phyloP scores from a whole-genome alignment of 805 yeast species.

The Citeromyces nyonsensis region DNA sequence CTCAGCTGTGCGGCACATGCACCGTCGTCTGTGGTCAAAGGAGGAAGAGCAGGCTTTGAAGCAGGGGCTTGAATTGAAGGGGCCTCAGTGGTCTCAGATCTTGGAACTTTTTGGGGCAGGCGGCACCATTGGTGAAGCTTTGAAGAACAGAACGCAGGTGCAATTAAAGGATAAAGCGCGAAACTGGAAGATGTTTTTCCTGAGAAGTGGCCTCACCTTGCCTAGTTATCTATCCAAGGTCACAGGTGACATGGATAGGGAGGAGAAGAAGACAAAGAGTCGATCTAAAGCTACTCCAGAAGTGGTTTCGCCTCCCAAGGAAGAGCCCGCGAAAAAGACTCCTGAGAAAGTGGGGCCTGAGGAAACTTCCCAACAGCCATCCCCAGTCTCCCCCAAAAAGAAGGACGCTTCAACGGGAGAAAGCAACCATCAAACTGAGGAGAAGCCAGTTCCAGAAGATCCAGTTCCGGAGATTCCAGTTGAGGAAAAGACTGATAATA shows the following conservation, averaged over 20 bases:
- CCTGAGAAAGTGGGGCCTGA: too few relatives aligned
- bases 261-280: slow-evolving; percentile 1
- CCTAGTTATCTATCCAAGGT: slow-evolving; percentile 74
- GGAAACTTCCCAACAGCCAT: too few relatives aligned
- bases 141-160: slow-evolving; percentile 80
- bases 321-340: too few relatives aligned
- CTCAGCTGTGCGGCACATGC: slow-evolving; percentile 1
- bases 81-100: slow-evolving; percentile 91
- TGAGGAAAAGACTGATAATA: too few relatives aligned
- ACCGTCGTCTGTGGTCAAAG: slow-evolving; percentile 69
- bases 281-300: too few relatives aligned
- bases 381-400: too few relatives aligned
- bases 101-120: slow-evolving; percentile 89
- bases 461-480: too few relatives aligned
- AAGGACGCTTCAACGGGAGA: too few relatives aligned
- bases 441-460: too few relatives aligned
- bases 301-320: too few relatives aligned
- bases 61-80: slow-evolving; percentile 67
- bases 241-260: slow-evolving; percentile 62
- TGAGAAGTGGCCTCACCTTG: slow-evolving; percentile 59
- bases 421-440: too few relatives aligned
- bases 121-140: slow-evolving; percentile 67
- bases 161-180: slow-evolving; percentile 95
- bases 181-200: slow-evolving; percentile 81
- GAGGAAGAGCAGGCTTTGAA: slow-evolving; percentile 80